phyloP scores from a whole-genome alignment of 2,329 filamentous ascomycete genomes.

The Corniculantispora saksenae region DNA sequence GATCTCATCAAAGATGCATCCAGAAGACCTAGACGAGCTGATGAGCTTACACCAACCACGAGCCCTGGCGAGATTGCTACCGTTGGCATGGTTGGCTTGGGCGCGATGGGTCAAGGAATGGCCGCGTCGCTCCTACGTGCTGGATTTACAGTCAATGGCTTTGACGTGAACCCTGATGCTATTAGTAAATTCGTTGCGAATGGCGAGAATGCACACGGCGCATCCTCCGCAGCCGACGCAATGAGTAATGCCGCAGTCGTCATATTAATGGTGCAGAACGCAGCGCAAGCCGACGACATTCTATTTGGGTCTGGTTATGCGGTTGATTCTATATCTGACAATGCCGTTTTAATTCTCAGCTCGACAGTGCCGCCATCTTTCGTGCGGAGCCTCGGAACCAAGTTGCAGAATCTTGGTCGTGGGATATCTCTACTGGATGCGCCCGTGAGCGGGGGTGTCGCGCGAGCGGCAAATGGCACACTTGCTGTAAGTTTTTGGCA shows the following conservation, averaged over 20 bases:
- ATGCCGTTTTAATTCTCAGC: constrained; percentile 35
- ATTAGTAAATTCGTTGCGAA: constrained; percentile 32
- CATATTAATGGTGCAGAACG: constrained; percentile 40
- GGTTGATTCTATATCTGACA: constrained; percentile 28
- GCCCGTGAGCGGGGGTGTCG: constrained; percentile 40
- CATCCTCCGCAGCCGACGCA: constrained; percentile 31
- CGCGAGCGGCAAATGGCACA: constrained; percentile 37
- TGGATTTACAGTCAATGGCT: constrained; percentile 35
- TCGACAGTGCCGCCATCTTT: constrained; percentile 39
- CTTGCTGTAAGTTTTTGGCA: constrained; percentile 31
- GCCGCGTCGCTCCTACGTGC: constrained; percentile 35
- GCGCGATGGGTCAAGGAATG: constrained; percentile 42
- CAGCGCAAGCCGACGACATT: constrained; percentile 33
- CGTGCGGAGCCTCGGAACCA: constrained; percentile 25
- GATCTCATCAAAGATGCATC: constrained; percentile 24
- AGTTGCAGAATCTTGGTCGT: constrained; percentile 26
- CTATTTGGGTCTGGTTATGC: constrained; percentile 34
- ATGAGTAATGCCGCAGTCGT: constrained; percentile 32
- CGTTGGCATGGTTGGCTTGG: constrained; percentile 38
- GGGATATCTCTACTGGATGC: constrained; percentile 36
- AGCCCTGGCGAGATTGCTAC: constrained; percentile 30
- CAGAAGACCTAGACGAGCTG: neutral
- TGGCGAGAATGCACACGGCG: constrained; percentile 27
- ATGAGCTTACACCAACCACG: constrained; percentile 23
- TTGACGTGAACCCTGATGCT: constrained; percentile 33